phyloP scores from a whole-genome alignment of 495 filamentous ascomycete genomes.

The Copromyces sp. region DNA sequence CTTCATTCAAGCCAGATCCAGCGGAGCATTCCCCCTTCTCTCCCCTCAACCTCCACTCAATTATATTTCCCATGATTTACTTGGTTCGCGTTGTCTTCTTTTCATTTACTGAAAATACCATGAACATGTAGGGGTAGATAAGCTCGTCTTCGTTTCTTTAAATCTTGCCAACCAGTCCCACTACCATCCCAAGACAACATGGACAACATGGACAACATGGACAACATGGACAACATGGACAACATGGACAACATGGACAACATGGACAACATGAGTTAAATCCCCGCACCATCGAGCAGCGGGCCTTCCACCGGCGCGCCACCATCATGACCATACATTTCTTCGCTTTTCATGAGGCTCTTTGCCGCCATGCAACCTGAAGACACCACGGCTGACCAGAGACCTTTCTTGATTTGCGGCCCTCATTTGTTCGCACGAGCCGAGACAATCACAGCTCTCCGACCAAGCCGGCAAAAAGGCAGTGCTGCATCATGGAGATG shows the following conservation, averaged over 20 bases:
- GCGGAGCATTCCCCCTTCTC: neutral
- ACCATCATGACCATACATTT: neutral
- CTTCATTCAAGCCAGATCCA: neutral
- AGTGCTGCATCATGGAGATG: neutral
- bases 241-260: too few species aligned
- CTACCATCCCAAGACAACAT: neutral
- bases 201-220: neutral
- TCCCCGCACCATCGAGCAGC: neutral
- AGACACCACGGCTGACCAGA: neutral
- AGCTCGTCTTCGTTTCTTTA: neutral
- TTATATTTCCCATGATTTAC: neutral
- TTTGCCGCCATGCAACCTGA: neutral
- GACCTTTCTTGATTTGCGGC: neutral
- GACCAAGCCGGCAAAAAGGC: neutral
- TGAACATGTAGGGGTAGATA: neutral
- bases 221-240: too few species aligned
- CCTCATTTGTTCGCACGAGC: neutral
- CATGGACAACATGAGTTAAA: neutral
- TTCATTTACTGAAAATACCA: neutral
- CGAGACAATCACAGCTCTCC: neutral
- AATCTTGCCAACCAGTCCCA: neutral
- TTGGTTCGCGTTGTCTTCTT: neutral
- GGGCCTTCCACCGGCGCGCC: neutral
- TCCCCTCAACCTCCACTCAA: neutral
- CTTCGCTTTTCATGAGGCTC: neutral